These are phyloP conservation scores for Scedosporium apiospermum DNA, from an alignment of 2,329 filamentous ascomycete species.

Conservation along the genomic window DNA sequence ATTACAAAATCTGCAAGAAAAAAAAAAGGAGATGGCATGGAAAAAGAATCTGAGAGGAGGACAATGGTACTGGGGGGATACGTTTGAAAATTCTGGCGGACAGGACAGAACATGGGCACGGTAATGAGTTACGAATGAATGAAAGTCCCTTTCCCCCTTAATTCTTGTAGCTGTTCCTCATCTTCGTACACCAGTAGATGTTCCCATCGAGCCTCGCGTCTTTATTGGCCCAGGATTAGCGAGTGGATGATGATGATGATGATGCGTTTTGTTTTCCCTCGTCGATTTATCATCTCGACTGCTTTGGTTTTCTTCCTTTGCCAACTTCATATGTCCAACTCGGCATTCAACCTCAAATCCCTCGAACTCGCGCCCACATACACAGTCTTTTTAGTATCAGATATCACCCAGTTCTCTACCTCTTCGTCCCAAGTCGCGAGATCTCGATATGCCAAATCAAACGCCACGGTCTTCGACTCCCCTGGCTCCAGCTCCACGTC, in stretches of 20 bases:
- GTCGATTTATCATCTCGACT: neutral
- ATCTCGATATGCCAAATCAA: slow-evolving; percentile 3
- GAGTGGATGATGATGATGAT: neutral
- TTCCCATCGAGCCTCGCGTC: neutral
- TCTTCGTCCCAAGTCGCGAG: neutral
- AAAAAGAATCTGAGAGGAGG: neutral
- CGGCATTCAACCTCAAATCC: neutral
- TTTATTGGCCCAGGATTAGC: neutral
- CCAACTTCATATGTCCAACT: neutral
- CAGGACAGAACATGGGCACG: neutral
- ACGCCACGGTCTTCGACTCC: neutral
- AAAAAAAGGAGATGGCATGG: neutral
- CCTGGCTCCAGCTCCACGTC: neutral
- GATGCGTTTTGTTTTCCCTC: neutral
- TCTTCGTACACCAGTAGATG: neutral
- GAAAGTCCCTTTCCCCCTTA: neutral
- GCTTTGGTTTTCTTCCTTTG: too few species aligned
- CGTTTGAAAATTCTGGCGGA: neutral
- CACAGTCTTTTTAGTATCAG: neutral
- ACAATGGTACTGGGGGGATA: neutral
- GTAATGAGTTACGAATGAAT: neutral
- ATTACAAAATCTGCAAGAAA: neutral
- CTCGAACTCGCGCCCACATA: neutral
- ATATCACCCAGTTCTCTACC: neutral
- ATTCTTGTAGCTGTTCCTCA: neutral